These are phyloP conservation scores for Neurospora sp. DNA, from an alignment of 495 filamentous ascomycete species.

Conservation along the genomic window DNA sequence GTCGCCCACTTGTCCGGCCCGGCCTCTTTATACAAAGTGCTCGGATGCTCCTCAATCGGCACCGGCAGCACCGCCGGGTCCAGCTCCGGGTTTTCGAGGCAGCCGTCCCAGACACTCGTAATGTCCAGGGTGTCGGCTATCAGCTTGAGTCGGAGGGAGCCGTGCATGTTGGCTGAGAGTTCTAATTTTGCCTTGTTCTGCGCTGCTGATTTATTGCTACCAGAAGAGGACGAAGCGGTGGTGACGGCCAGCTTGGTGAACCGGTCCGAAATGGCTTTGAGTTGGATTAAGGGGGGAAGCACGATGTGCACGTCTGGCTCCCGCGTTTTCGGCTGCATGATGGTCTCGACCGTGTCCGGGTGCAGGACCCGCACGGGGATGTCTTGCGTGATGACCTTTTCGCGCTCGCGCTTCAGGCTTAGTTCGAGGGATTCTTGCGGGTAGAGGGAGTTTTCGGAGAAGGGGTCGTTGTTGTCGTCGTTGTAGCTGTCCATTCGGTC, in stretches of 20 bases:
- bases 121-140: conserved; percentile 73
- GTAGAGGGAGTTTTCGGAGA: conserved; percentile 28
- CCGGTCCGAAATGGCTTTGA: conserved; percentile 87
- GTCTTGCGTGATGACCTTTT: conserved; percentile 90
- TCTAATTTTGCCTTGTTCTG: conserved; percentile 15
- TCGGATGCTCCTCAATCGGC: conserved; percentile 62
- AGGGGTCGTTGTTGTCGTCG: conserved; percentile 25
- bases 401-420: conserved; percentile 48
- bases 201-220: too few relatives aligned
- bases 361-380: conserved; percentile 86
- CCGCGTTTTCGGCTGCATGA: conserved; percentile 81
- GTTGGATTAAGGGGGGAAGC: conserved; percentile 68
- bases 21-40: conserved; percentile 52
- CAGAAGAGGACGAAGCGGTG: conserved; percentile 15
- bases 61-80: conserved; percentile 60
- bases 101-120: conserved; percentile 64
- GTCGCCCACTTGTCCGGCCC: conserved; percentile 66
- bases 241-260: conserved; percentile 67
- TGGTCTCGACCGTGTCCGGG: conserved; percentile 64
- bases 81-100: conserved; percentile 69
- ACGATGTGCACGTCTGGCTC: conserved; percentile 93
- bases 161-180: conserved; percentile 82
- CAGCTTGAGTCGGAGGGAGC: conserved; percentile 66
- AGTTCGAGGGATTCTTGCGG: conserved; percentile 39
- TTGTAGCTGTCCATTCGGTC: conserved; percentile 11